Base-by-base conservation (phyloP, 805 yeast species). In the Candida endomychidarum region DNA sequence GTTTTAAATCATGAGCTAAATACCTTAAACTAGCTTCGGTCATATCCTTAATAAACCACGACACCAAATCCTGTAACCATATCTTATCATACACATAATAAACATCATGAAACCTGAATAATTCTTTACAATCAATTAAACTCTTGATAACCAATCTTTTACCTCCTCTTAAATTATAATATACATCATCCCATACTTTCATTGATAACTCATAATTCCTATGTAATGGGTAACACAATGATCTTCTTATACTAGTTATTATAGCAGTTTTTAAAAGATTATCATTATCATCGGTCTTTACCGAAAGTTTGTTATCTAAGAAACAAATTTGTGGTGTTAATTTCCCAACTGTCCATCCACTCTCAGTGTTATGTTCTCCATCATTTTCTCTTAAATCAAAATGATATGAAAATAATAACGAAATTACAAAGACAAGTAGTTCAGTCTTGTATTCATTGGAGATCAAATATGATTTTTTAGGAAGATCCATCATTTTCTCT, bases 261-360 rank as follows among this genome's bases (percentile, higher is more conserved):
- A 84, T 69, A 0, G 81, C 54, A 0, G 81, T 77, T 36, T 65
- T 67, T 25, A 91, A 67, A 21, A 76, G 53, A 34, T 54, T 57
- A 27, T 49, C 53, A 24, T 42, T 37, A 8, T 30, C 23, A 3
- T 48, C 50, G 12, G 49, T 48, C n/a, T 43, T 32, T 2, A 63
- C 47, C 1, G 74, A 56, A 19, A 84, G 48, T 48, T 74, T 78
- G 11, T 77, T 63, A 57, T 89, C 98, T 22, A 93, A 63, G 48
- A 73, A 80, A 6, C 89, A 58, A 26, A 91, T 61, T 52, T 87
- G 93, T 1, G 98, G 96, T 0, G 81, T 66, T 16, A 93, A 52
- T 50, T 84, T 89, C 1, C 99, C 99, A 4, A 93, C 75, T 0
- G 91, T 81, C 99, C 99, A 93, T 0, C 95, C 87, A 42, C 95